Conservation (phyloP, 2,329 filamentous ascomycete genomes). For the Gremmenia infestans region DNA sequence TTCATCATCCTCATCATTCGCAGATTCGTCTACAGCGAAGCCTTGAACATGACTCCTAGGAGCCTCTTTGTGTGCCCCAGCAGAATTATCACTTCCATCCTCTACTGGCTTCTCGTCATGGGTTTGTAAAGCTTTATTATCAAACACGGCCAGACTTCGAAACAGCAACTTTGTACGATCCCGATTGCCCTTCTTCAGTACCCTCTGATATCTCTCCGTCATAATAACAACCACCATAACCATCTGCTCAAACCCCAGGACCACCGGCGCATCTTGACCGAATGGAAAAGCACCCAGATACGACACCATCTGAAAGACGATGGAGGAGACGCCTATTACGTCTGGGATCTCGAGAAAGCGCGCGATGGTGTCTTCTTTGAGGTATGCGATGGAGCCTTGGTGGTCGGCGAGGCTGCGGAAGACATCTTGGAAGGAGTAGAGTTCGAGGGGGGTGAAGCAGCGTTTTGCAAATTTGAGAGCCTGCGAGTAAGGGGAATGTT, state of each 20-base stretch:
- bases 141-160: conserved; percentile 66
- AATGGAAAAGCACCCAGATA: conserved; percentile 72
- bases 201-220: conserved; percentile 62
- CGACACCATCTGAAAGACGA: conserved; percentile 67
- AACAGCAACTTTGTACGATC: conserved; percentile 63
- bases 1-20: conserved; percentile 36
- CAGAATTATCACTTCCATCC: conserved; percentile 31
- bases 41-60: conserved; percentile 20
- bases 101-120: conserved; percentile 19
- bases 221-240: conserved; percentile 69
- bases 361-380: conserved; percentile 65
- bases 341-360: conserved; percentile 72
- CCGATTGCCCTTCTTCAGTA: conserved; percentile 52
- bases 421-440: conserved; percentile 69
- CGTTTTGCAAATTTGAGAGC: conserved; percentile 61
- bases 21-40: conserved; percentile 41
- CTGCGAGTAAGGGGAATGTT: conserved; percentile 33
- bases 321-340: conserved; percentile 58
- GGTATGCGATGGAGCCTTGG: conserved; percentile 56
- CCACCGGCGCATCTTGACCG: conserved; percentile 62
- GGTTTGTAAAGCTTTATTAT: conserved; percentile 43
- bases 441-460: conserved; percentile 66
- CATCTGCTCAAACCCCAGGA: conserved; percentile 64
- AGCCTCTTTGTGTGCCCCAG: conserved; percentile 36
- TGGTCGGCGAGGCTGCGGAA: conserved; percentile 65